Evolutionary conservation across 352 stramenopile genomes (phyloP).

Genomic region (Phytophthora pluvialis): DNA sequence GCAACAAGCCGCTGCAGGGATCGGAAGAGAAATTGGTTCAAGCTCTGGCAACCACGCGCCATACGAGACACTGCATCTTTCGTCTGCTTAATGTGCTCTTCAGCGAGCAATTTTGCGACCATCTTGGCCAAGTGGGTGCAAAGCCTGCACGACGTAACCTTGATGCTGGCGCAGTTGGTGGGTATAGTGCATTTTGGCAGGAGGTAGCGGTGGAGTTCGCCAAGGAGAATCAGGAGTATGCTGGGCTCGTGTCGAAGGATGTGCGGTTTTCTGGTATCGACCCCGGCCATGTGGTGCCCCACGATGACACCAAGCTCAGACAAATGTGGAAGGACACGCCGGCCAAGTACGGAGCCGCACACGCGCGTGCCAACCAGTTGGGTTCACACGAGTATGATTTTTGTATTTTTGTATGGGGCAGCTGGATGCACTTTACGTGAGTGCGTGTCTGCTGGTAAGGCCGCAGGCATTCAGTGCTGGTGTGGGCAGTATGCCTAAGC

Average conservation of each 20-base stretch:
- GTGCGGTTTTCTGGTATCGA: background rate
- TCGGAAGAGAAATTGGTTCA: too few relatives aligned
- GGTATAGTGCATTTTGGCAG: background rate
- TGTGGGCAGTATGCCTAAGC: slow-evolving; percentile 7
- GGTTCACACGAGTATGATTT: background rate
- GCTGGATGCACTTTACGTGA: slow-evolving; percentile 8
- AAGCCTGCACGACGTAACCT: too few relatives aligned
- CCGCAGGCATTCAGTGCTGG: slow-evolving; percentile 7
- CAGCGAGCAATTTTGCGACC: too few relatives aligned
- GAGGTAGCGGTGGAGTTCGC: background rate
- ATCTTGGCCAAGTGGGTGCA: too few relatives aligned
- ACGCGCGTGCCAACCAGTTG: background rate
- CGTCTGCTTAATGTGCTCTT: too few relatives aligned
- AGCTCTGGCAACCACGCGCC: too few relatives aligned
- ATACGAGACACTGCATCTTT: too few relatives aligned
- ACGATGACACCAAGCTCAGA: background rate
- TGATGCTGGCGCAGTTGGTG: too few relatives aligned
- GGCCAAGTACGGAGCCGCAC: background rate
- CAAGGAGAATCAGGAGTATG: background rate
- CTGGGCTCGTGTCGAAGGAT: background rate
- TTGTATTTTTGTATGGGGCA: slow-evolving; percentile 4
- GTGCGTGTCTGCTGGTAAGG: background rate
- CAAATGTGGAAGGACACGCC: background rate
- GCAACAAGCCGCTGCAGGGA: too few relatives aligned
- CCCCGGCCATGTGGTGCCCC: background rate